A percentile compares a stretch with the other conserved stretches of the same genome.
phyloP scores from a whole-genome alignment of 257 asterid species.

The Echium plantagineum region DNA sequence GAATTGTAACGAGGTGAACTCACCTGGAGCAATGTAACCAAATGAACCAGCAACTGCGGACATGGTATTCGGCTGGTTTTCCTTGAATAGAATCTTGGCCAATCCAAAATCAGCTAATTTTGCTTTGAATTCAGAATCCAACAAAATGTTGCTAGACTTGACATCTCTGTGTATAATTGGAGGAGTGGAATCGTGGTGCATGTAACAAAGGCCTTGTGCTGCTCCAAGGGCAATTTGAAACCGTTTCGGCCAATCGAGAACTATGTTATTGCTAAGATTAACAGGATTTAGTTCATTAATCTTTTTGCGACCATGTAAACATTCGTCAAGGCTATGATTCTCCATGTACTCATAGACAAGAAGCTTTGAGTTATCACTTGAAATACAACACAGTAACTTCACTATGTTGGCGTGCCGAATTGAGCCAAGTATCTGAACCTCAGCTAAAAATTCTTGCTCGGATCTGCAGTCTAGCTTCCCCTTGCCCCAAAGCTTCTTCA shows the following conservation, averaged over 20 bases:
- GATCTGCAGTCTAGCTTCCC: constrained; percentile 24
- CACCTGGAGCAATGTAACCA: constrained; percentile 71
- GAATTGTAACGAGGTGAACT: not conserved
- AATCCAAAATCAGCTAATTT: constrained; percentile 61
- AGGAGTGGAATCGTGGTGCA: constrained; percentile 59
- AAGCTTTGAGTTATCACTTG: constrained; percentile 37
- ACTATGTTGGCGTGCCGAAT: constrained; percentile 55
- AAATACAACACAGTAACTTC: constrained; percentile 48
- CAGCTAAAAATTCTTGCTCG: constrained; percentile 51
- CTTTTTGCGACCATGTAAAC: constrained; percentile 35
- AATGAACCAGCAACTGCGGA: constrained; percentile 54
- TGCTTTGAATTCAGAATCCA: constrained; percentile 43
- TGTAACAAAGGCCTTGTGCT: constrained; percentile 57
- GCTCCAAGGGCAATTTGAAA: constrained; percentile 49
- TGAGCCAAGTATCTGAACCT: constrained; percentile 47
- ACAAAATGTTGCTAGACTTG: constrained; percentile 53
- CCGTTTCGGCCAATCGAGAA: constrained; percentile 54
- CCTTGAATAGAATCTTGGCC: constrained; percentile 36
- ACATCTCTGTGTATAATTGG: constrained; percentile 56
- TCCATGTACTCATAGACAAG: constrained; percentile 52
- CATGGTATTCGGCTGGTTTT: constrained; percentile 37
- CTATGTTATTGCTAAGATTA: constrained; percentile 4
- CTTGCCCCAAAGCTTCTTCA: constrained; percentile 36
- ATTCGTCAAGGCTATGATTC: constrained; percentile 48
- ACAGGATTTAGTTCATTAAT: not conserved